Conservation (phyloP, 495 filamentous ascomycete species). For the Terfezia claveryi region DNA sequence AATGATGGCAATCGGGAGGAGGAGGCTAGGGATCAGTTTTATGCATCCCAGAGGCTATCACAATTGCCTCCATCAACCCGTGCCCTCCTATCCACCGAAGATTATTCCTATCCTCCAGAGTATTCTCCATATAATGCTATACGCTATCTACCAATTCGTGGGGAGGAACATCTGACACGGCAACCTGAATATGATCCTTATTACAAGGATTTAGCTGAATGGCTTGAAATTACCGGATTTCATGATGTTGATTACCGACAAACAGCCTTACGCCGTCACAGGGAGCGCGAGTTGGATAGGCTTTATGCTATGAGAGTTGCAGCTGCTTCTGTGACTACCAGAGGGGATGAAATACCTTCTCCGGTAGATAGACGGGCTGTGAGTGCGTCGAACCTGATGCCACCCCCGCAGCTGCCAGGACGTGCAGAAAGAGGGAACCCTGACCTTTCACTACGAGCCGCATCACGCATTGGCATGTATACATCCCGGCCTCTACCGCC, state of each 20-base stretch:
- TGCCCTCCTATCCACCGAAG: slow-evolving; percentile 5
- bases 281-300: slow-evolving; percentile 9
- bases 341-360: not conserved
- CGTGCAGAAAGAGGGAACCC: too few species aligned
- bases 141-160: slow-evolving; percentile 6
- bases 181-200: slow-evolving; percentile 18
- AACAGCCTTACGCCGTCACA: slow-evolving; percentile 25
- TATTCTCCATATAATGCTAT: slow-evolving; percentile 16
- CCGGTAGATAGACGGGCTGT: not conserved
- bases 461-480: too few species aligned
- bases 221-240: slow-evolving; percentile 38
- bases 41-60: slow-evolving; percentile 6
- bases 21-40: slow-evolving; percentile 13
- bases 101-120: slow-evolving; percentile 8
- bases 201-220: slow-evolving; percentile 33
- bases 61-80: slow-evolving; percentile 7
- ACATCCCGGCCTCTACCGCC: too few species aligned
- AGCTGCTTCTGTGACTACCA: not conserved
- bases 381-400: too few species aligned
- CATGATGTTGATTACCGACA: slow-evolving; percentile 29
- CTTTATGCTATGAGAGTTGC: not conserved
- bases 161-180: not conserved
- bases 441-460: too few species aligned
- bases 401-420: too few species aligned
- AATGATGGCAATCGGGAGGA: slow-evolving; percentile 11